Evolutionary conservation across 106 monocot species (phyloP).

Genomic region (Allium sativum): DNA sequence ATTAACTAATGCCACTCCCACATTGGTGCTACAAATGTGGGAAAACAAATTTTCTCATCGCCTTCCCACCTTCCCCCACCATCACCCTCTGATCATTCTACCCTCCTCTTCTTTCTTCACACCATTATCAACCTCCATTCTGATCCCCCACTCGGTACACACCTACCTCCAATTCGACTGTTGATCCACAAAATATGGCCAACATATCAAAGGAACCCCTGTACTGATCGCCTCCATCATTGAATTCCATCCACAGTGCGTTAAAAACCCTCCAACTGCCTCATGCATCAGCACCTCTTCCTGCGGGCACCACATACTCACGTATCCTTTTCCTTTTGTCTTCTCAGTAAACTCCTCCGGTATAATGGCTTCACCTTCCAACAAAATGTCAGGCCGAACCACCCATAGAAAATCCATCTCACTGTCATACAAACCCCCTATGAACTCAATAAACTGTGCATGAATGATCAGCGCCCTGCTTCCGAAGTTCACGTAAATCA

Average conservation of each 20-base stretch:
- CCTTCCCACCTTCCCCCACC: slow-evolving; percentile 7
- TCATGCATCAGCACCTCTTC: slow-evolving; percentile 20
- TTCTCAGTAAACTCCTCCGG: slow-evolving; percentile 12
- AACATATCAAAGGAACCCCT: slow-evolving; percentile 23
- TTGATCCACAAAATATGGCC: slow-evolving; percentile 26
- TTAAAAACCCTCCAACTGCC: slow-evolving; percentile 41
- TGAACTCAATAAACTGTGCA: slow-evolving; percentile 21
- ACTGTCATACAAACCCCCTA: slow-evolving; percentile 22
- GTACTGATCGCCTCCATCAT: slow-evolving; percentile 23
- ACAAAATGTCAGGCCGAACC: slow-evolving; percentile 17
- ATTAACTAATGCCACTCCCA: too few relatives aligned
- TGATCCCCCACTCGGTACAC: slow-evolving; percentile 8
- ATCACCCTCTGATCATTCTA: neutral
- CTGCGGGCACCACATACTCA: slow-evolving; percentile 24
- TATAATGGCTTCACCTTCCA: slow-evolving; percentile 2
- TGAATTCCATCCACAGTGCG: slow-evolving; percentile 71
- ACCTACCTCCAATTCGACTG: slow-evolving; percentile 8
- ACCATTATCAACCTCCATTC: slow-evolving; percentile 5
- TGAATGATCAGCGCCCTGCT: slow-evolving; percentile 17
- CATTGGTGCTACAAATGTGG: too few relatives aligned
- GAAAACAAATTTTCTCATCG: neutral
- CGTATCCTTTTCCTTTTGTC: slow-evolving; percentile 3
- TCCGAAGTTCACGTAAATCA: slow-evolving; percentile 6
- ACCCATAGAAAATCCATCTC: slow-evolving; percentile 17
- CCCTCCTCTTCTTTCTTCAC: slow-evolving; percentile 2